Conservation (phyloP, 176 grass and related monocot genomes). For the Zoysia japonica region DNA sequence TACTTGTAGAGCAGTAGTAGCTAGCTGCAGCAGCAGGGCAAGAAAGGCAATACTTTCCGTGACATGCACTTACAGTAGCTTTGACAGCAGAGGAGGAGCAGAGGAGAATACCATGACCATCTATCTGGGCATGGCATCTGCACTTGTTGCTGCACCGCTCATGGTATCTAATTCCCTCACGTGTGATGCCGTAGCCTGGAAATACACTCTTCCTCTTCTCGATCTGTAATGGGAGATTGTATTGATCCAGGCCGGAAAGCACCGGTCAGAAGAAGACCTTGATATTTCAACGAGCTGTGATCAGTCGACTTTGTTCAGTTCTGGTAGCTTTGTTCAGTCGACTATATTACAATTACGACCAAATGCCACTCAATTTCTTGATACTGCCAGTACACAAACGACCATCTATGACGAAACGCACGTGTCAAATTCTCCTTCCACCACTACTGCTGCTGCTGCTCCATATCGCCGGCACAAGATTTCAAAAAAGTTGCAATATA, state of each 20-base stretch:
- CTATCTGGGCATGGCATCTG: neutral
- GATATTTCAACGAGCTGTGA: too few relatives aligned
- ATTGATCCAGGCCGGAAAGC: too few relatives aligned
- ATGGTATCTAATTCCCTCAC: conserved; percentile 11
- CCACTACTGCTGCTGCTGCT: neutral
- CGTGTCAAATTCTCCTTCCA: neutral
- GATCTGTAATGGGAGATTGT: too few relatives aligned
- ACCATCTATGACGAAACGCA: neutral
- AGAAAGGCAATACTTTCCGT: conserved; percentile 46
- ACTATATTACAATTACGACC: neutral
- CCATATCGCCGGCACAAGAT: too few relatives aligned
- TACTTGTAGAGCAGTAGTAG: neutral
- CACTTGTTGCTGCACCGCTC: neutral
- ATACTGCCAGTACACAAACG: neutral
- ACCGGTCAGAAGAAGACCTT: too few relatives aligned
- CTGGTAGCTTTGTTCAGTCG: too few relatives aligned
- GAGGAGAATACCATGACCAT: neutral
- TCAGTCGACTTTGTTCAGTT: too few relatives aligned
- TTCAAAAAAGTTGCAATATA: too few relatives aligned
- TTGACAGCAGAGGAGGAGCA: neutral
- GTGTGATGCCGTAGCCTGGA: neutral
- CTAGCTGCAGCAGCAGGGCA: neutral
- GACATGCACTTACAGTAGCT: conserved; percentile 36
- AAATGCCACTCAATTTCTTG: neutral
- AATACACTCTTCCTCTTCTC: too few relatives aligned